Percentiles rank a stretch among this genome's conserved stretches.
These are phyloP conservation scores for Cucurbita maxima DNA, from an alignment of 306 rosid species.

Conservation along the genomic window DNA sequence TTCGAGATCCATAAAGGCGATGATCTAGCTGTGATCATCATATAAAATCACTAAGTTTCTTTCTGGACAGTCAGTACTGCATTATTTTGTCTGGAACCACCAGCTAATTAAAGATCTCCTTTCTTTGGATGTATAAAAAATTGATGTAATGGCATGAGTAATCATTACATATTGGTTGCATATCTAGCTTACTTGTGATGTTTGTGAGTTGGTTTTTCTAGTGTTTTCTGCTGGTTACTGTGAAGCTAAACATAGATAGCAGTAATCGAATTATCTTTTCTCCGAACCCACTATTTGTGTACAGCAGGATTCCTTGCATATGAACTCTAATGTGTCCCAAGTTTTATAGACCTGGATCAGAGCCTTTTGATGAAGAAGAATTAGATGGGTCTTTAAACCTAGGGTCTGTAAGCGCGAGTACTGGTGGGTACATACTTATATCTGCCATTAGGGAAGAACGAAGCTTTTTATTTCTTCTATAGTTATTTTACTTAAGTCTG, in stretches of 20 bases:
- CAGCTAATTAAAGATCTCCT: slow-evolving; percentile 3
- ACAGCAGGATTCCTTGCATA: neutral
- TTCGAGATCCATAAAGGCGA: neutral
- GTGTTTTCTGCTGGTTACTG: neutral
- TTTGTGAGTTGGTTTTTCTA: neutral
- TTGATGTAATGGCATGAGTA: neutral
- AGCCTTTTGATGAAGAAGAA: neutral
- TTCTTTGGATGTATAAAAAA: slow-evolving; percentile 6
- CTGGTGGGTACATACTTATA: neutral
- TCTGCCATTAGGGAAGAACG: neutral
- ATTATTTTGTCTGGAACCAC: slow-evolving; percentile 8
- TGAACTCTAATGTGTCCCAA: neutral
- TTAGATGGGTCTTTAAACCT: neutral
- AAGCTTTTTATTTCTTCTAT: neutral
- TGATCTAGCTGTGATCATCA: slow-evolving; percentile 6
- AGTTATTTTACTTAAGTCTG: neutral
- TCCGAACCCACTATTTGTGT: neutral
- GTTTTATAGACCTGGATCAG: neutral
- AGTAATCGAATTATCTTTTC: neutral
- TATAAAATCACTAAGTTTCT: neutral
- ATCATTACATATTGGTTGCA: slow-evolving; percentile 1
- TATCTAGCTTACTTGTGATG: neutral
- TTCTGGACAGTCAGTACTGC: slow-evolving; percentile 5
- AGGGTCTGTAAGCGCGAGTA: neutral
- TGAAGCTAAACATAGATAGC: neutral